Conservation (phyloP, 768 basidiomycete species). For the Leucosporidium yakuticum region DNA sequence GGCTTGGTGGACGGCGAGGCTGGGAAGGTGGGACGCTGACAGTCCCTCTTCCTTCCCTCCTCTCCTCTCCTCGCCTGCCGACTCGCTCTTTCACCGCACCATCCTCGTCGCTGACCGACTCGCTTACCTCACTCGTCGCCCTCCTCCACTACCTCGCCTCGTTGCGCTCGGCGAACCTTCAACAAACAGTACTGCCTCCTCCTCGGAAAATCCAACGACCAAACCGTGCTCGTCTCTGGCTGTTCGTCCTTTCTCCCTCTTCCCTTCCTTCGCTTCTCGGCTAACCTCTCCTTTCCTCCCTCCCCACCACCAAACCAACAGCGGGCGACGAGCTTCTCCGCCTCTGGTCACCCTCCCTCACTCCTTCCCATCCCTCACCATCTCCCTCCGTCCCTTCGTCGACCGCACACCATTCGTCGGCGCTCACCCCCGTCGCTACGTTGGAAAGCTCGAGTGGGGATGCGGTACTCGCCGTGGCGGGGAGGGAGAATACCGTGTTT, state of each 20-base stretch:
- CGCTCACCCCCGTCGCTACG: conserved; percentile 14
- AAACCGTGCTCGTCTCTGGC: conserved; percentile 40
- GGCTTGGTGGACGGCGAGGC: background rate
- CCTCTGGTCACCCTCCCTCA: conserved; percentile 44
- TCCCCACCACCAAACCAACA: background rate
- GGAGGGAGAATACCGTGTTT: conserved; percentile 70
- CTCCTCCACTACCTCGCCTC: too few relatives aligned
- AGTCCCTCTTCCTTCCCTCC: too few relatives aligned
- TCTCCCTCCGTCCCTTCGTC: too few relatives aligned
- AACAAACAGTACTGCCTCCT: conserved; percentile 49
- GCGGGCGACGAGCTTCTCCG: conserved; percentile 86
- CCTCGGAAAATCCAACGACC: conserved; percentile 47
- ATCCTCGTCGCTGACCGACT: too few relatives aligned
- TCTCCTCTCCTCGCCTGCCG: too few relatives aligned
- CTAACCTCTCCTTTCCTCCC: background rate
- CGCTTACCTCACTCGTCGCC: too few relatives aligned
- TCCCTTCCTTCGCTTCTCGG: too few relatives aligned
- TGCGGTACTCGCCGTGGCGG: conserved; percentile 73
- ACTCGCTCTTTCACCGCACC: too few relatives aligned
- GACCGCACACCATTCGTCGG: background rate
- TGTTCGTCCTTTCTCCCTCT: conserved; percentile 9
- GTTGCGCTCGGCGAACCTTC: too few relatives aligned
- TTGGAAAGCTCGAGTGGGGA: conserved; percentile 18
- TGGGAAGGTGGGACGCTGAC: too few relatives aligned
- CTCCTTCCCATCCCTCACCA: background rate